Evolutionary conservation across 2,329 filamentous ascomycete species (phyloP).

Genomic region (Herpotrichia juniperi): DNA sequence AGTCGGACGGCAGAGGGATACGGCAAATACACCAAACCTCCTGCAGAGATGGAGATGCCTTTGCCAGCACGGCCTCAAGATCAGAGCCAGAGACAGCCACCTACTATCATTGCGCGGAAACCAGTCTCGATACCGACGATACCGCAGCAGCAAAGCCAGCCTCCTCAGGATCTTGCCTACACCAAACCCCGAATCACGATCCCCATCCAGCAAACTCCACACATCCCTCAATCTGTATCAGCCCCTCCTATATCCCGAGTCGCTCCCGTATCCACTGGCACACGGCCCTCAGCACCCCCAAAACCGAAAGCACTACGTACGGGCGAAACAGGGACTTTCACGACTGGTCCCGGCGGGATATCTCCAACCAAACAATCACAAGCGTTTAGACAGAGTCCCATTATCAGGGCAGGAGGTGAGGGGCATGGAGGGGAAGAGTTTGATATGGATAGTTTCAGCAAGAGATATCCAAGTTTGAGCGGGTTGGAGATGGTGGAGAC

Average conservation of each 20-base stretch:
- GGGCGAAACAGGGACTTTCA: constrained; percentile 37
- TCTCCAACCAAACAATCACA: not conserved
- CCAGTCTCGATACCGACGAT: constrained; percentile 45
- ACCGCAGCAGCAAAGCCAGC: constrained; percentile 11
- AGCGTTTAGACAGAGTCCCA: constrained; percentile 4
- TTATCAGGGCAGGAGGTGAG: constrained; percentile 13
- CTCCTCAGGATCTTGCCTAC: constrained; percentile 31
- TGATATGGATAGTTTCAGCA: constrained; percentile 73
- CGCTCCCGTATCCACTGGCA: constrained; percentile 35
- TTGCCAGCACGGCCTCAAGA: constrained; percentile 38
- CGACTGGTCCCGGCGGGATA: not conserved
- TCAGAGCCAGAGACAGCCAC: constrained; percentile 18
- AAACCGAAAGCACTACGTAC: constrained; percentile 66
- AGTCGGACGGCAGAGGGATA: constrained; percentile 86
- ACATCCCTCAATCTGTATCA: constrained; percentile 30
- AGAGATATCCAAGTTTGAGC: constrained; percentile 83
- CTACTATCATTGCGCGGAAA: constrained; percentile 51
- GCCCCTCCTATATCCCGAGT: constrained; percentile 31
- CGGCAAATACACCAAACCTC: constrained; percentile 74
- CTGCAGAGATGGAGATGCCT: constrained; percentile 27
- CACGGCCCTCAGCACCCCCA: constrained; percentile 60
- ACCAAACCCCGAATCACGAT: constrained; percentile 29
- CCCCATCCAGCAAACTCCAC: constrained; percentile 9
- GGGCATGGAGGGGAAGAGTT: constrained; percentile 63
- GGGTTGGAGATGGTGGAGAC: constrained; percentile 89